phyloP scores from a whole-genome alignment of 2,329 filamentous ascomycete species.

The Aspergillus carbonarius region DNA sequence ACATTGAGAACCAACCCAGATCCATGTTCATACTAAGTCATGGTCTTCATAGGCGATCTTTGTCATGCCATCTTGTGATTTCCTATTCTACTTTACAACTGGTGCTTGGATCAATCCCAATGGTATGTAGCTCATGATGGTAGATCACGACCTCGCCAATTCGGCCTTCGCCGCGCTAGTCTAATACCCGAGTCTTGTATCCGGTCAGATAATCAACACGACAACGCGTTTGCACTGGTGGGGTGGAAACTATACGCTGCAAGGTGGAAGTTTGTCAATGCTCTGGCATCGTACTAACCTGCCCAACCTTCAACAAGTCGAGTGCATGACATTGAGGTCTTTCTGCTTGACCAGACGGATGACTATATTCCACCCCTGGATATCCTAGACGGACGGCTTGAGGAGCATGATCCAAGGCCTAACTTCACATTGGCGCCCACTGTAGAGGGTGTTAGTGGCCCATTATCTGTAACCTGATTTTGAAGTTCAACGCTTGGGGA shows the following conservation, averaged over 20 bases:
- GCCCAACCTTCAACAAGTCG: not conserved
- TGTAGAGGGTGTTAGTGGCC: not conserved
- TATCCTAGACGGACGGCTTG: not conserved
- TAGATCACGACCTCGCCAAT: not conserved
- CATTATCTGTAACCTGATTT: not conserved
- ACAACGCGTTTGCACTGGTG: slow-evolving; percentile 1
- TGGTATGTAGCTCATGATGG: not conserved
- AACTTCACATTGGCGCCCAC: not conserved
- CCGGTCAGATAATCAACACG: not conserved
- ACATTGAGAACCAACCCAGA: no score
- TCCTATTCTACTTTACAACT: not conserved
- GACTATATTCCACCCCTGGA: not conserved
- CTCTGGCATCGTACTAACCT: not conserved
- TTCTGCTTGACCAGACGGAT: not conserved
- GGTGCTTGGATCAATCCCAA: not conserved
- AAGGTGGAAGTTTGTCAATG: not conserved
- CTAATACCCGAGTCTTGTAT: not conserved
- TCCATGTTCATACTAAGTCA: no score
- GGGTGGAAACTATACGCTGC: not conserved
- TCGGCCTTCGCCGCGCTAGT: not conserved
- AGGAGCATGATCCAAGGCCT: not conserved
- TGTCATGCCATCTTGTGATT: no score
- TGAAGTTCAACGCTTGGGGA: not conserved
- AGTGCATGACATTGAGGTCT: not conserved
- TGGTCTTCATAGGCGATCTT: no score